Conservation (phyloP, 768 basidiomycete genomes). For the Auriscalpium microsporum region DNA sequence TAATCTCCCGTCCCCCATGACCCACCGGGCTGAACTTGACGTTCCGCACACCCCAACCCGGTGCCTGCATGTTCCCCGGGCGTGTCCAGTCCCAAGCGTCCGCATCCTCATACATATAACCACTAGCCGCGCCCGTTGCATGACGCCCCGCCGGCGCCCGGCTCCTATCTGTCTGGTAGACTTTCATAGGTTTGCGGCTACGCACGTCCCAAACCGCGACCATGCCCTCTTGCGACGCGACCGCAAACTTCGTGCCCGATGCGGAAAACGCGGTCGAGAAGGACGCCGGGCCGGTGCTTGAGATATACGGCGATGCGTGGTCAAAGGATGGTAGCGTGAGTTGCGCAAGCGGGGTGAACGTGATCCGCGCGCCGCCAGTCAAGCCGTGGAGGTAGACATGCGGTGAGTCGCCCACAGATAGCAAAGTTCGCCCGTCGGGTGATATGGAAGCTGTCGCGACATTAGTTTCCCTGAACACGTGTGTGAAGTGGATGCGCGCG, state of each 20-base stretch:
- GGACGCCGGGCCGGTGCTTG: conserved; percentile 47
- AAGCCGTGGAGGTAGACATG: conserved; percentile 79
- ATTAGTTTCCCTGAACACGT: conserved; percentile 6
- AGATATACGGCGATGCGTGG: conserved; percentile 13
- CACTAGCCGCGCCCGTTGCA: conserved; percentile 33
- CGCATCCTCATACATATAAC: conserved; percentile 53
- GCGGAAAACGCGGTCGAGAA: conserved; percentile 76
- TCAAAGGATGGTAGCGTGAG: conserved; percentile 53
- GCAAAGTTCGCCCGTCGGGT: conserved; percentile 76
- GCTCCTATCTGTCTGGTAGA: conserved; percentile 47
- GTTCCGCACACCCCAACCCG: conserved; percentile 78
- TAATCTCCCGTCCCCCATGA: conserved; percentile 53
- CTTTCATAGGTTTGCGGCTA: conserved; percentile 59
- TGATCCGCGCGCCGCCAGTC: conserved; percentile 50
- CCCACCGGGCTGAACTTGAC: conserved; percentile 77
- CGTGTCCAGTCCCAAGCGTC: conserved; percentile 65
- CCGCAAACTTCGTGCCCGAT: conserved; percentile 72
- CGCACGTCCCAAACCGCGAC: conserved; percentile 81
- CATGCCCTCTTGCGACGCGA: conserved; percentile 74
- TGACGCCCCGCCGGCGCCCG: conserved; percentile 17
- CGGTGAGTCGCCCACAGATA: conserved; percentile 87
- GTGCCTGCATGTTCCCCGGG: conserved; percentile 37
- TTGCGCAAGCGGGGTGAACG: conserved; percentile 60
- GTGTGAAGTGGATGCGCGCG: conserved; percentile 21
- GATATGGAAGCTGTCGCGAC: conserved; percentile 68